Conservation (phyloP, 75 land plant species). For the Picea glauca region DNA sequence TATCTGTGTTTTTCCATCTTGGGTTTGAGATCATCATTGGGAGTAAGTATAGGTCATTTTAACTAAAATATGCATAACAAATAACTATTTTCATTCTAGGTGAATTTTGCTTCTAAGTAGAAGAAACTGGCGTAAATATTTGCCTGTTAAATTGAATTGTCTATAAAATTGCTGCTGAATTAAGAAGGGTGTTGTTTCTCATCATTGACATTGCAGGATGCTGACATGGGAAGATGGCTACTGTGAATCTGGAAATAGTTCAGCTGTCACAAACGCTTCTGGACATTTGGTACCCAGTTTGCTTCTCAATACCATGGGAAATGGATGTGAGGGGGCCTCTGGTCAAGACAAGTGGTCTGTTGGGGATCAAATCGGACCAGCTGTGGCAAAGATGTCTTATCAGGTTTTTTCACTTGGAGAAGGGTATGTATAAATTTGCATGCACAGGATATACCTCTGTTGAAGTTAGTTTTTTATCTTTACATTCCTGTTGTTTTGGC, state of each 20-base stretch:
- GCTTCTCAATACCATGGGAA: neutral
- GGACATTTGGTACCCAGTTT: neutral
- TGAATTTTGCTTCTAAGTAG: neutral
- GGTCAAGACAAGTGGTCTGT: slow-evolving; percentile 4
- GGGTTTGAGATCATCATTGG: neutral
- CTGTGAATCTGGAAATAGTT: slow-evolving; percentile 29
- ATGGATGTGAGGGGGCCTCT: neutral
- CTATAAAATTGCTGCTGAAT: neutral
- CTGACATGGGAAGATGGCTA: slow-evolving; percentile 74
- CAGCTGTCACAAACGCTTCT: slow-evolving; percentile 1
- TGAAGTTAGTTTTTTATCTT: neutral
- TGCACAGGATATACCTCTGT: neutral
- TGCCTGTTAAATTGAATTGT: neutral
- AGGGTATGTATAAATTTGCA: slow-evolving; percentile 36
- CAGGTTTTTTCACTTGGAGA: slow-evolving; percentile 48
- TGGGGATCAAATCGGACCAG: slow-evolving; percentile 31
- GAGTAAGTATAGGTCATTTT: neutral
- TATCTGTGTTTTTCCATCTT: neutral
- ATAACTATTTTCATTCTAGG: neutral
- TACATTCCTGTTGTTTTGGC: neutral
- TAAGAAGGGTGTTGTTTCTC: neutral
- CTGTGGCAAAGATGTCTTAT: slow-evolving; percentile 60
- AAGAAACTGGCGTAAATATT: neutral
- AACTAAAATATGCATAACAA: neutral
- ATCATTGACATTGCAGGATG: slow-evolving; percentile 32